A percentile compares a stretch with the other conserved stretches of the same genome.
phyloP scores from a whole-genome alignment of 306 rosid genomes.

The Malus sieversii region DNA sequence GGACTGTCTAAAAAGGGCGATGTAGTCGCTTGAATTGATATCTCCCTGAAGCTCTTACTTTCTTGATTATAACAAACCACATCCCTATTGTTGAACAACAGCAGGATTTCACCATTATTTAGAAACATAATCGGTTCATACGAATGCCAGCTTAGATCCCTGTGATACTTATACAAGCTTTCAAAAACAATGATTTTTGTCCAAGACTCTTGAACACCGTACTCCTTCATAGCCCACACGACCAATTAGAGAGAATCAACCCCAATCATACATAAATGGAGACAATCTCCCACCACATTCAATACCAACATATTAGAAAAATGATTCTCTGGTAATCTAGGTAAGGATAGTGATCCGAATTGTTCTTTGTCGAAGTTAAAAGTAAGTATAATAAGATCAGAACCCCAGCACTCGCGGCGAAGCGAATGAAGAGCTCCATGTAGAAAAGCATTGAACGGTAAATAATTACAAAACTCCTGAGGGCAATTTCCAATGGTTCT shows the following conservation, averaged over 20 bases:
- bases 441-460: neutral
- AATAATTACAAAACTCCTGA: neutral
- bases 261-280: neutral
- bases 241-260: neutral
- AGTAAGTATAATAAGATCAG: neutral
- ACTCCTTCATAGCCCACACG: too few species aligned
- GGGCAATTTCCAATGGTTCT: slow-evolving; percentile 1
- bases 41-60: neutral
- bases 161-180: too few species aligned
- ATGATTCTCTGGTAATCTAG: neutral
- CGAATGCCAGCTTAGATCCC: too few species aligned
- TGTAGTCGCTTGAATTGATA: neutral
- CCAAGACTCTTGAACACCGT: too few species aligned
- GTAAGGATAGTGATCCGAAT: neutral
- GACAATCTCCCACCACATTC: neutral
- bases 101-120: too few species aligned
- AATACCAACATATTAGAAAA: neutral
- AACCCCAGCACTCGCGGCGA: neutral
- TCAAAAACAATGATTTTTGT: too few species aligned
- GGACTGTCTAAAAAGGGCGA: neutral
- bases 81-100: too few species aligned
- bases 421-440: slow-evolving; percentile 5
- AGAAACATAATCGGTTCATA: too few species aligned
- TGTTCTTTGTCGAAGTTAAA: neutral
- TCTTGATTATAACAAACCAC: too few species aligned